Evolutionary conservation across 306 rosid species (phyloP), one percentile per base, ranked within the genome.

Genomic region (Rosa multiflora): DNA sequence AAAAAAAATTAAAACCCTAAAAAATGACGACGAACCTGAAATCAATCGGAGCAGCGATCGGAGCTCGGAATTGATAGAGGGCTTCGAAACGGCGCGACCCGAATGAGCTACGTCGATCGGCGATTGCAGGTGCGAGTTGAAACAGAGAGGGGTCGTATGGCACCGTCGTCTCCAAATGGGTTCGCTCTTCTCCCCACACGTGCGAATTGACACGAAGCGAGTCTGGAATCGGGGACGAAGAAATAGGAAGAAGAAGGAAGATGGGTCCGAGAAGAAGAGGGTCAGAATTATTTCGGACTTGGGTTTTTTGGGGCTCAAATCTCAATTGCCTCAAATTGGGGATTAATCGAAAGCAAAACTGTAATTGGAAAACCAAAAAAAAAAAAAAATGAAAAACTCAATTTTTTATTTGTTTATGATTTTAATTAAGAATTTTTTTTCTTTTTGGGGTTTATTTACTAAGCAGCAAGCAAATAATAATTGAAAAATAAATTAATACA

Each of bases 61-160:
- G 49, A 64, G 72, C 32, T 12, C 77, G 72, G 23, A 83, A 83
- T 74, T 79, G 79, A n/a, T 42, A 51, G 76, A 78, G 82, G 82
- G 86, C 77, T 83, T 74, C 44, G 23, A 23, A 26, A 6, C 17
- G 56, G 37, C 12, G 6, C 62, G 70, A 63, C 43, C n/a, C 8
- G 68, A 47, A 37, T 75, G 79, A 69, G 52, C 70, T 64, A 37
- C 62, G 63, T 52, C 78, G 87, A 84, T 84, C 87, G 80, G 74
- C 59, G 80, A 81, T 81, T 64, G 75, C 23, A 75, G 64, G 18
- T 53, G 7, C 32, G 71, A 59, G 37, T 32, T 32, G 37, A 32
- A 32, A 53, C 37, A 61, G 64, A 75, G 51, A 47, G 78, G 39
- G 62, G 63, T 70, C 73, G 78, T 76, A 39, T 26, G 70, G 43